Base-by-base conservation (phyloP, 805 yeast genomes). In the Metschnikowia gelsemii region DNA sequence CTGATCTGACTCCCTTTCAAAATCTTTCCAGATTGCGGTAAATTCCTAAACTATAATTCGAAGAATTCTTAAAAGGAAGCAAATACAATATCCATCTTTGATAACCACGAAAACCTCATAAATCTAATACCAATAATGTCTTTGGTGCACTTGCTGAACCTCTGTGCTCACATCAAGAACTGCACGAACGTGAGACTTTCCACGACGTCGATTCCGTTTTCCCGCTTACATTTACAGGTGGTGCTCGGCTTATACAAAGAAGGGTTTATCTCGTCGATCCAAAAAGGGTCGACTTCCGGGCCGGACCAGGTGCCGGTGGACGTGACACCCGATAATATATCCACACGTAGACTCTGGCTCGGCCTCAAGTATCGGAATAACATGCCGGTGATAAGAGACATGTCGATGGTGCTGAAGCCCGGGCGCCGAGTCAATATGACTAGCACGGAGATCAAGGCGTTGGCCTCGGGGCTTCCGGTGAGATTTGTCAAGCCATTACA, bases 161-260 rank as follows among this genome's bases (percentile, higher is more conserved):
- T 85, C 31, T 87, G 96, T 59, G 81, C 95, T 17, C 98, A 91
- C 59, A 61, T 93, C 48, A 95, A 88, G 63, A 93, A 93, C 66
- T 87, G 91, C 54, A 75, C 87, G 12, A 76, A 84, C 61, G 91
- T 87, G 35, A 79, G 79, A 56, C 67, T 80, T 32, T 75, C 91
- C 8, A 62, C 83, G 45, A 87, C 97, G 0, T 77, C 88, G 14
- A 76, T 93, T 14, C 96, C 96, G 19, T 85, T 82, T 69, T 78
- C 90, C 11, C 81, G 84, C 54, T 70, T 88, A 53, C 95, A 91
- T 62, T 72, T 93, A 41, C 88, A 85, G 56, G 76, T 93, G 35
- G 87, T 95, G 11, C 69, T 86, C 39, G 91, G 89, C 25, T 76
- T 93, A 27, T 87, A 91, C 68, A 85, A 84, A 50, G 95, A 90